phyloP scores from a whole-genome alignment of 768 basidiomycete genomes.

The Phlegmacium glaucopus region DNA sequence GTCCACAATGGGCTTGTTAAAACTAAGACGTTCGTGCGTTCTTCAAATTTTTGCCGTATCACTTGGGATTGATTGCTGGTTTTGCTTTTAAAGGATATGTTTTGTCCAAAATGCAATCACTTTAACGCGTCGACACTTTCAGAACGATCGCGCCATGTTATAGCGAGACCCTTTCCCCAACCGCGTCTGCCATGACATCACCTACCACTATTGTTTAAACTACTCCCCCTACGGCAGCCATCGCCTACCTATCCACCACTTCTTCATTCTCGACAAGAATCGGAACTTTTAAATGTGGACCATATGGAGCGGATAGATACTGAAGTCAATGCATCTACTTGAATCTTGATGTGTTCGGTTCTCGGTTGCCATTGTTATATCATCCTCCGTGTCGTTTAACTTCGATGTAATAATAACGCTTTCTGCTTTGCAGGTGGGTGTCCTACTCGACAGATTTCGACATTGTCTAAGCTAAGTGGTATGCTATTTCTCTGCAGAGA shows the following conservation, averaged over 20 bases:
- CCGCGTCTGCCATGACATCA: constrained; percentile 12
- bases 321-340: constrained; percentile 1
- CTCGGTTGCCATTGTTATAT: neutral
- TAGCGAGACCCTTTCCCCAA: constrained; percentile 14
- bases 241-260: constrained; percentile 2
- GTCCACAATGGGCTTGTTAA: constrained; percentile 86
- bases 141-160: constrained; percentile 25
- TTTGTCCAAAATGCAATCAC: constrained; percentile 82
- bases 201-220: constrained; percentile 9
- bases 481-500: too few species aligned
- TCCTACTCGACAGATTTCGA: too few species aligned
- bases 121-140: constrained; percentile 61
- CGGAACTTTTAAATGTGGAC: constrained; percentile 20
- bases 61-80: constrained; percentile 1
- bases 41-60: neutral
- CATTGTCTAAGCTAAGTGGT: too few species aligned
- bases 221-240: constrained; percentile 6
- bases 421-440: too few species aligned
- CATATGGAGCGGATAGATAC: constrained; percentile 34
- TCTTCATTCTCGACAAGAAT: constrained; percentile 1
- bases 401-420: too few species aligned
- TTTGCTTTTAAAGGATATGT: constrained; percentile 60
- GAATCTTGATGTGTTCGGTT: constrained; percentile 1
- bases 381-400: too few species aligned
- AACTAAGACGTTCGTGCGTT: constrained; percentile 75